Evolutionary conservation across 768 basidiomycete genomes (phyloP), one percentile per base, ranked within the genome.

Genomic region (Coprinopsis cinerea): DNA sequence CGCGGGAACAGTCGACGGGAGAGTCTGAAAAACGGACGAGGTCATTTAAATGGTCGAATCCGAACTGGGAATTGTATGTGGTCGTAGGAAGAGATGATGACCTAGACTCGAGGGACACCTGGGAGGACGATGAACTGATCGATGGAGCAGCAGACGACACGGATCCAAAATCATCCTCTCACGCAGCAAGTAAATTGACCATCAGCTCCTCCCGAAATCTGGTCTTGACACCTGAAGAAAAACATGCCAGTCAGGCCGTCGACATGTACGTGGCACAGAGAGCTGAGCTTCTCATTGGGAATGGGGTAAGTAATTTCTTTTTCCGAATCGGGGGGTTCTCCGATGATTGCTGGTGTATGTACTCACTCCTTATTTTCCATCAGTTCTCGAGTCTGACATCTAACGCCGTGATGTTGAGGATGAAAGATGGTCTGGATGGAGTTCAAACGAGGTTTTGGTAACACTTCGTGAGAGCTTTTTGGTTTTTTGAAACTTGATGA

Each of bases 241-340:
- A 74, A 53, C 75, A 74, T 10, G 73, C 83, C 10, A 66, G 73
- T 18, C 79, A 83, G 61, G 74, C 78, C 2, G 62, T 82, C 57
- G 85, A 88, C 62, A 85, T 86, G 83, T 68, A 81, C 54, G 74
- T 86, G 35, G 84, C 74, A 11, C 70, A 79, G 58, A 65, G 79
- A 45, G 83, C 83, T 1, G 76, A 83, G 55, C 70, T 79, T 49
- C 78, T 87, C 53, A 66, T 88, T 36, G 85, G 85, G 6, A 88
- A 87, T 58, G 85, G 84, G 50, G 83, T 83, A 58, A 55, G 82
- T 76, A 15, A 51, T 34, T 40, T 36, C 39, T 35, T 37, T 30
- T 22, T 52, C 20, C 13, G 20, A 1, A 32, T 23, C 27, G 35
- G 24, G 6, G 27, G 10, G 1, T 26, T 22, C 50, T 44, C 11